Evolutionary conservation across 2,329 filamentous ascomycete genomes (phyloP).

Genomic region (Colletotrichum euphorbiae): DNA sequence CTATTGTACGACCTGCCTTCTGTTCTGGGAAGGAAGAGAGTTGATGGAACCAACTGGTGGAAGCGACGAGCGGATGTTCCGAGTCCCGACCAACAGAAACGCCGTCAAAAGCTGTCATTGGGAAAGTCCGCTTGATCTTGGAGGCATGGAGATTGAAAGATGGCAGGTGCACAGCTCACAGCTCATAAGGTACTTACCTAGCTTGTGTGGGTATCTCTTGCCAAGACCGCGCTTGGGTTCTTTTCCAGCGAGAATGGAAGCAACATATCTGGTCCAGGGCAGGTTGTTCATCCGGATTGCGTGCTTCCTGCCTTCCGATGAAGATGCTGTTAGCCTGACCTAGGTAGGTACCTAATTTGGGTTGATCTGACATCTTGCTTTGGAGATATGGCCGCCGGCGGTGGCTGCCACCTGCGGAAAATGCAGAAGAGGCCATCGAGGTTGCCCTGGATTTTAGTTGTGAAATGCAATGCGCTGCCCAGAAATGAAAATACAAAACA

Average conservation of each 20-base stretch:
- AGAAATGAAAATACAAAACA: background rate
- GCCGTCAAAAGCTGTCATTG: background rate
- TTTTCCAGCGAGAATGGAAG: background rate
- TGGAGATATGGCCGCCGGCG: background rate
- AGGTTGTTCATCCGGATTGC: background rate
- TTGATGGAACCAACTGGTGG: background rate
- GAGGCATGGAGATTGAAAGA: background rate
- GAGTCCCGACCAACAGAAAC: background rate
- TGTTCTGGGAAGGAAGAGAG: background rate
- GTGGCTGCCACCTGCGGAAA: no score
- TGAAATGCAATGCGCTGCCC: background rate
- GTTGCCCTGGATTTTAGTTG: background rate
- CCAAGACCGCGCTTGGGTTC: background rate
- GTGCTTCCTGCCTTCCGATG: background rate
- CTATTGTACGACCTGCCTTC: background rate
- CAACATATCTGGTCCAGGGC: background rate
- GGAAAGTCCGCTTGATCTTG: background rate
- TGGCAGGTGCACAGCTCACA: background rate
- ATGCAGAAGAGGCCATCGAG: background rate
- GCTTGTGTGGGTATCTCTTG: constrained; percentile 9
- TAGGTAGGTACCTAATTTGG: no score
- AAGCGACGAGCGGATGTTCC: background rate
- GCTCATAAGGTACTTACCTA: no score
- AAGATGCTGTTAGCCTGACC: no score
- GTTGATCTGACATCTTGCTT: background rate